Base-by-base conservation (phyloP, 495 filamentous ascomycete species). In the Hypoxylon subgilvum region DNA sequence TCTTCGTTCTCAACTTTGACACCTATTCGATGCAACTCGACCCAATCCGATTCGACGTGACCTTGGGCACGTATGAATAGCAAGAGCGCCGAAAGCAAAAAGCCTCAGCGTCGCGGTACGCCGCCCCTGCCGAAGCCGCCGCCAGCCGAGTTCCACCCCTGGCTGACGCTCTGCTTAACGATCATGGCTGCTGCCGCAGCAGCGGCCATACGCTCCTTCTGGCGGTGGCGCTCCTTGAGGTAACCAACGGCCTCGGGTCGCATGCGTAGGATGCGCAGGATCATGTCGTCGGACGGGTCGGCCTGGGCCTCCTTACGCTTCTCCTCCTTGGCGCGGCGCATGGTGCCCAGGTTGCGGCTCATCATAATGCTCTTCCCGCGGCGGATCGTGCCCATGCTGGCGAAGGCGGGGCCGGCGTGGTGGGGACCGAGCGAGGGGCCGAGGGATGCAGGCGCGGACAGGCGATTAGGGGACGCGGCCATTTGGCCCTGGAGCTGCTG, bases 271-370 rank as follows among this genome's bases (percentile, higher is more conserved):
- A 99, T 97, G 10, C 94, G 83, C 31, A 99, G 74, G 57, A 99
- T 97, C 89, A 97, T 97, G 69, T 99, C 94, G 69, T 99, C 94
- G 69, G 88, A 96, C 6, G 95, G 92, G 62, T 97, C 95, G 2
- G 95, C 93, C 70, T 99, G 94, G 9, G 90, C 90, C 68, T 97
- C 93, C 57, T 89, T 91, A 45, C 94, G 81, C 73, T 96, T 97
- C 72, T 96, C 93, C 69, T 94, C 90, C 66, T 99, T 99, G 36
- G 88, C 90, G 67, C 92, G 90, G 65, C 81, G 86, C 91, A 99
- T 97, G 8, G 95, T 97, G 31, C 94, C 93, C 25, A 99, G 75
- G 68, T 99, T 99, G 23, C 92, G 86, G 61, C 85, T 91, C 69
- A 95, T 86, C 89, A 97, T 91, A 74, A 99, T 93, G 53, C 85